Percentiles rank a stretch among this genome's conserved stretches.
Conservation (phyloP, 1,139 yeast species). For the Taphrina sp. region DNA sequence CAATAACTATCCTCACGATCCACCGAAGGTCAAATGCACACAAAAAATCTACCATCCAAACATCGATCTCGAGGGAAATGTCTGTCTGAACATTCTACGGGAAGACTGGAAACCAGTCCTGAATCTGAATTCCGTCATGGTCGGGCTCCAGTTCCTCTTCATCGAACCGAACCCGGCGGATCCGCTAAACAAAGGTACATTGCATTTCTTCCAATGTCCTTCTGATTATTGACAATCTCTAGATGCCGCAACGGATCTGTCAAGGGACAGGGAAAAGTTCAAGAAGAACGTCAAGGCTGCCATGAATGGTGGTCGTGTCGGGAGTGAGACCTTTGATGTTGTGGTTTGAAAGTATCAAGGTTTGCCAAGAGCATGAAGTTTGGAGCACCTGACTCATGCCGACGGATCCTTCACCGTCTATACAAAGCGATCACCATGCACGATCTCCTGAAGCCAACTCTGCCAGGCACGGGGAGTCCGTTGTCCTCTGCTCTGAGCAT, state of each 20-base stretch:
- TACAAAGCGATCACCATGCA: too few relatives aligned
- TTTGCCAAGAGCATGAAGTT: too few relatives aligned
- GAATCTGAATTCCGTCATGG: constrained; percentile 72
- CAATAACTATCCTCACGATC: constrained; percentile 82
- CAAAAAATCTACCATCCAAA: constrained; percentile 82
- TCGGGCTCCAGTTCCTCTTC: constrained; percentile 82
- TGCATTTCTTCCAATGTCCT: too few relatives aligned
- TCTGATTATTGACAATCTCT: too few relatives aligned
- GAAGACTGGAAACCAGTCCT: constrained; percentile 98
- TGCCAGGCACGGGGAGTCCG: too few relatives aligned
- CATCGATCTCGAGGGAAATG: constrained; percentile 84
- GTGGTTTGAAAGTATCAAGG: constrained; percentile 3
- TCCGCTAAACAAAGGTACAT: constrained; percentile 68
- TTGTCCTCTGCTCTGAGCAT: too few relatives aligned
- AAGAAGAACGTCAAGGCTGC: constrained; percentile 57
- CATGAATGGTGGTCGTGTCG: constrained; percentile 72
- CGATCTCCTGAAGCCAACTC: too few relatives aligned
- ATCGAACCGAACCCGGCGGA: constrained; percentile 89
- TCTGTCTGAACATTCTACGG: constrained; percentile 82
- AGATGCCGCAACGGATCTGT: constrained; percentile 76
- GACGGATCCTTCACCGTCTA: too few relatives aligned
- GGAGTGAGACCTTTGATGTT: constrained; percentile 58
- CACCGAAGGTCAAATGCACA: constrained; percentile 60
- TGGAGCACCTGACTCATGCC: too few relatives aligned
- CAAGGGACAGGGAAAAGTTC: constrained; percentile 58